Percentiles rank a stretch among this genome's conserved stretches.
phyloP scores from a whole-genome alignment of 257 asterid genomes.

The Nicotiana paniculata region DNA sequence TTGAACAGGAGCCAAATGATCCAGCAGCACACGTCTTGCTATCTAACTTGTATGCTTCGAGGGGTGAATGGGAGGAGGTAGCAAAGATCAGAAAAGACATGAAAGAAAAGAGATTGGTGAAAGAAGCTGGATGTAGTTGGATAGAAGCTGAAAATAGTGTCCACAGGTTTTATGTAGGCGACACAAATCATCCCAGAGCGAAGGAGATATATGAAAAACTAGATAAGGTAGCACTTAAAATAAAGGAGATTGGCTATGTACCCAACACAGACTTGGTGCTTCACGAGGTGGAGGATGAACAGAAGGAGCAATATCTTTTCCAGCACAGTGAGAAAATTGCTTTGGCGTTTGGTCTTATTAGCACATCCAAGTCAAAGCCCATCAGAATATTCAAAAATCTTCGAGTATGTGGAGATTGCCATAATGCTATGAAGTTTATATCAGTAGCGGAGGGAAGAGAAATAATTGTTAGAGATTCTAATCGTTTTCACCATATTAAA shows the following conservation, averaged over 20 bases:
- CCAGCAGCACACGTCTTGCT: constrained; percentile 70
- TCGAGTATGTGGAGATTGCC: constrained; percentile 92
- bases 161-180: constrained; percentile 83
- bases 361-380: constrained; percentile 45
- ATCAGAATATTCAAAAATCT: constrained; percentile 79
- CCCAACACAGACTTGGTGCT: constrained; percentile 66
- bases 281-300: constrained; percentile 83
- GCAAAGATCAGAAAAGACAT: constrained; percentile 53
- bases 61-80: constrained; percentile 64
- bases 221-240: constrained; percentile 29
- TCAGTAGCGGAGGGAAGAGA: constrained; percentile 68
- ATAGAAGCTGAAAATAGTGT: constrained; percentile 65
- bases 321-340: constrained; percentile 93
- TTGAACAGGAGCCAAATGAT: constrained; percentile 61
- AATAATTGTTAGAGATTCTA: constrained; percentile 82
- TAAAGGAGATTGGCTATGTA: constrained; percentile 66
- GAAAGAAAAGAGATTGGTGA: constrained; percentile 64
- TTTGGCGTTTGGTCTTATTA: constrained; percentile 74
- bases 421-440: constrained; percentile 56
- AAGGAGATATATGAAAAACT: constrained; percentile 54
- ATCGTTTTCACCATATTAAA: constrained; percentile 78
- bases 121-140: constrained; percentile 98
- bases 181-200: constrained; percentile 67
- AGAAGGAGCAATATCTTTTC: constrained; percentile 61
- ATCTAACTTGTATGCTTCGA: constrained; percentile 69